These are phyloP conservation scores for Xylariales sp. DNA, from an alignment of 2,329 filamentous ascomycete genomes.

Conservation along the genomic window DNA sequence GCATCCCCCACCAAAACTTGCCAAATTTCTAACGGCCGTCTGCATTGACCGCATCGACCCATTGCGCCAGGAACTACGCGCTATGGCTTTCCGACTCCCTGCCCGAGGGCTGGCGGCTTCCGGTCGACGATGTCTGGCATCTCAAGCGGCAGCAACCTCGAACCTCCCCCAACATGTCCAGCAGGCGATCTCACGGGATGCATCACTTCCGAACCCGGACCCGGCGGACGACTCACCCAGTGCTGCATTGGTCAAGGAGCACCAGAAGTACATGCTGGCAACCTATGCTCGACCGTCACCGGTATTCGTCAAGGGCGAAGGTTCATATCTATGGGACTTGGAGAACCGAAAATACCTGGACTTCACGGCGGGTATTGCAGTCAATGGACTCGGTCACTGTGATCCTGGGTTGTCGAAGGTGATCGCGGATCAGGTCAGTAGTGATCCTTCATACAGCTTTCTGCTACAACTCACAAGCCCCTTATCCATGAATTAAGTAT, in stretches of 20 bases:
- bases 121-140: conserved; percentile 19
- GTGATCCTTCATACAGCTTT: no score
- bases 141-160: conserved; percentile 17
- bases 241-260: conserved; percentile 66
- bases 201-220: conserved; percentile 26
- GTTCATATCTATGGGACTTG: conserved; percentile 84
- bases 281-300: conserved; percentile 89
- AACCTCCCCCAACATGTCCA: conserved; percentile 21
- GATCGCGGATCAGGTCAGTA: conserved; percentile 68
- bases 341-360: conserved; percentile 89
- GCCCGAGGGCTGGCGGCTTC: conserved; percentile 15
- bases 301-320: conserved; percentile 83
- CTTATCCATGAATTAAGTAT: no score
- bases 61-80: not conserved
- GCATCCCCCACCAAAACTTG: no score
- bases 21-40: no score
- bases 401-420: conserved; percentile 73
- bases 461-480: not conserved
- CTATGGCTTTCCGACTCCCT: conserved; percentile 24
- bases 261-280: conserved; percentile 86
- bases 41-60: no score
- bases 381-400: conserved; percentile 88
- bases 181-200: conserved; percentile 21
- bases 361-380: conserved; percentile 92
- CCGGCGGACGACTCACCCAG: conserved; percentile 40